These are phyloP conservation scores for Kuraishia borneana DNA, from an alignment of 805 yeast genomes.

Conservation along the genomic window DNA sequence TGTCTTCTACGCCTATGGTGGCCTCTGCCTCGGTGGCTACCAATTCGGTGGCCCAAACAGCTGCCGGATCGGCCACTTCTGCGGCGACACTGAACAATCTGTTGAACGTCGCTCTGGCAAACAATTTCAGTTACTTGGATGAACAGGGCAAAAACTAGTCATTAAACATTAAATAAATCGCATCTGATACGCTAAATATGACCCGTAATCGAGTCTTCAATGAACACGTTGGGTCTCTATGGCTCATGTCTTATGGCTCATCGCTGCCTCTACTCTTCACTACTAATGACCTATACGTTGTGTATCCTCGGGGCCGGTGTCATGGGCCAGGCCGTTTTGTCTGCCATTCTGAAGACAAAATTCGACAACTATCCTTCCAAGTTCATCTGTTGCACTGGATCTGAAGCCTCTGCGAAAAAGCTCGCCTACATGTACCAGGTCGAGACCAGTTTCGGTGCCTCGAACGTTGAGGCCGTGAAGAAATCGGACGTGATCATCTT, in stretches of 20 bases:
- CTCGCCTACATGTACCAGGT: constrained; percentile 40
- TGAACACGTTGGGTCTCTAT: no score
- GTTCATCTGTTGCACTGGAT: constrained; percentile 70
- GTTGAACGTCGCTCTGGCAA: constrained; percentile 15
- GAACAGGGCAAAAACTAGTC: no score
- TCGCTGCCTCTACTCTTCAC: no score
- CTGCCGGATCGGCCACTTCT: constrained; percentile 4
- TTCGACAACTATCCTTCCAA: constrained; percentile 51
- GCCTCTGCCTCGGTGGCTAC: neutral
- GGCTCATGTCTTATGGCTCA: no score
- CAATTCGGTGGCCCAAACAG: neutral
- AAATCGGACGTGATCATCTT: constrained; percentile 62
- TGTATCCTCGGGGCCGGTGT: constrained; percentile 89
- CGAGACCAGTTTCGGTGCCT: constrained; percentile 34
- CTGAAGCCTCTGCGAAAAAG: constrained; percentile 36
- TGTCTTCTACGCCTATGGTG: neutral
- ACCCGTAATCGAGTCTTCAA: no score
- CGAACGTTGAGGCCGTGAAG: constrained; percentile 48
- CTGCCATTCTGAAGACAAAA: constrained; percentile 53
- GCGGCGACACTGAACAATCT: constrained; percentile 18
- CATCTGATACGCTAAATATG: no score
- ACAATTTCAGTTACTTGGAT: constrained; percentile 13
- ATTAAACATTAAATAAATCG: no score
- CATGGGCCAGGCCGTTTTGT: constrained; percentile 87
- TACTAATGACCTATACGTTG: no score